Conservation (phyloP, 768 basidiomycete genomes). For the Trametes meyenii region DNA sequence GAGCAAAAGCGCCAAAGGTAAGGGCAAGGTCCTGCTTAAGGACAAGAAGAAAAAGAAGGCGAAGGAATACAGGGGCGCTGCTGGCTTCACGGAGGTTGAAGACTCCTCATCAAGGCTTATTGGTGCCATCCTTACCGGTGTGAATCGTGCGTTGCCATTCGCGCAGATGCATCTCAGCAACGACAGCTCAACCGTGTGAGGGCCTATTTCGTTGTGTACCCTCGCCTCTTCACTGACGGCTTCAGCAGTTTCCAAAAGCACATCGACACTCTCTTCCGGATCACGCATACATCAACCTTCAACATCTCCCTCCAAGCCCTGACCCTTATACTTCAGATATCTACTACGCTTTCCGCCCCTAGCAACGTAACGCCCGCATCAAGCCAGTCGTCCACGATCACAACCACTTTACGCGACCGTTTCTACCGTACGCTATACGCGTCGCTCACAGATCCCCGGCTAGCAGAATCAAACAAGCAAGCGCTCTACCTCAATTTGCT, state of each 20-base stretch:
- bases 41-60: slow-evolving; percentile 39
- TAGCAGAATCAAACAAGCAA: slow-evolving; percentile 86
- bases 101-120: slow-evolving; percentile 81
- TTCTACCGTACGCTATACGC: slow-evolving; percentile 87
- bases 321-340: slow-evolving; percentile 84
- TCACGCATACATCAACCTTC: slow-evolving; percentile 96
- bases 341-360: slow-evolving; percentile 47
- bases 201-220: slow-evolving; percentile 18
- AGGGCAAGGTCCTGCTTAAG: slow-evolving; percentile 30
- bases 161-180: slow-evolving; percentile 72
- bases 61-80: slow-evolving; percentile 56
- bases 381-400: slow-evolving; percentile 41
- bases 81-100: slow-evolving; percentile 74
- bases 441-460: slow-evolving; percentile 82
- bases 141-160: slow-evolving; percentile 94
- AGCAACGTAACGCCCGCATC: slow-evolving; percentile 29
- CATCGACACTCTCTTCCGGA: slow-evolving; percentile 90
- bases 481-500: slow-evolving; percentile 95
- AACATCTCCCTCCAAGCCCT: slow-evolving; percentile 95
- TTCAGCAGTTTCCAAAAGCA: slow-evolving; percentile 74
- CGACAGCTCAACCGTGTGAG: slow-evolving; percentile 55
- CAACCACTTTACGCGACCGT: slow-evolving; percentile 59
- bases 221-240: background rate
- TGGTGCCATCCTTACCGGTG: slow-evolving; percentile 89
- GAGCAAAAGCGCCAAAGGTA: slow-evolving; percentile 37